A percentile compares a stretch with the other conserved stretches of the same genome.
Conservation (phyloP, 495 filamentous ascomycete species). For the Hamigera avellanea region DNA sequence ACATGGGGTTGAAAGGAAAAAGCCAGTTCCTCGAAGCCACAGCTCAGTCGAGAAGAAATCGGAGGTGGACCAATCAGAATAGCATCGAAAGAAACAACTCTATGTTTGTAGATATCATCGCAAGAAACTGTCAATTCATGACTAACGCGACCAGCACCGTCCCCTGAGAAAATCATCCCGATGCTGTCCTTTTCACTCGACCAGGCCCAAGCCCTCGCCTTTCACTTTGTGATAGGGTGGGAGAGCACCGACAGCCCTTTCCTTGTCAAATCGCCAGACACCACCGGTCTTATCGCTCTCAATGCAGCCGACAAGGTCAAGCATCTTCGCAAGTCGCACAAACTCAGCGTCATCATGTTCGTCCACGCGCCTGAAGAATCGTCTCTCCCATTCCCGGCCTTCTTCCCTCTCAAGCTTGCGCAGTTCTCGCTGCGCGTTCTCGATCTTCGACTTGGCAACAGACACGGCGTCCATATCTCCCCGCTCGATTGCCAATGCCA, state of each 20-base stretch:
- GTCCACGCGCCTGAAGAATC: slow-evolving; percentile 59
- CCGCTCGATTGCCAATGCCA: slow-evolving; percentile 64
- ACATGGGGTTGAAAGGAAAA: no score
- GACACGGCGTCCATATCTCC: slow-evolving; percentile 77
- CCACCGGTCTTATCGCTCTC: slow-evolving; percentile 79
- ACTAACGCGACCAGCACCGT: not conserved
- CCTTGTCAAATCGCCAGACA: slow-evolving; percentile 71
- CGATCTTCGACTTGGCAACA: slow-evolving; percentile 75
- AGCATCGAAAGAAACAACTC: no score
- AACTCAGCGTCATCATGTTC: slow-evolving; percentile 45
- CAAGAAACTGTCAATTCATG: not conserved
- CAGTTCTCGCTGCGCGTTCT: slow-evolving; percentile 78
- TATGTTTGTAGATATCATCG: not conserved
- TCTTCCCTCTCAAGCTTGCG: slow-evolving; percentile 71
- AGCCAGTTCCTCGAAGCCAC: no score
- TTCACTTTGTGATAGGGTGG: slow-evolving; percentile 33
- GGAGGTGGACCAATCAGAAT: no score
- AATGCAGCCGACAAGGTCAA: slow-evolving; percentile 38
- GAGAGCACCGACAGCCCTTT: slow-evolving; percentile 42
- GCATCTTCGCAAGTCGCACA: slow-evolving; percentile 40
- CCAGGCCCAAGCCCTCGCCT: slow-evolving; percentile 28
- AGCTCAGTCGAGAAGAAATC: no score
- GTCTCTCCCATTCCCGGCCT: slow-evolving; percentile 67
- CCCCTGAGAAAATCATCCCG: not conserved
- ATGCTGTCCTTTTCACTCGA: slow-evolving; percentile 10